These are phyloP conservation scores for Aspergillus asperescens DNA, from an alignment of 495 filamentous ascomycete species.

Conservation along the genomic window DNA sequence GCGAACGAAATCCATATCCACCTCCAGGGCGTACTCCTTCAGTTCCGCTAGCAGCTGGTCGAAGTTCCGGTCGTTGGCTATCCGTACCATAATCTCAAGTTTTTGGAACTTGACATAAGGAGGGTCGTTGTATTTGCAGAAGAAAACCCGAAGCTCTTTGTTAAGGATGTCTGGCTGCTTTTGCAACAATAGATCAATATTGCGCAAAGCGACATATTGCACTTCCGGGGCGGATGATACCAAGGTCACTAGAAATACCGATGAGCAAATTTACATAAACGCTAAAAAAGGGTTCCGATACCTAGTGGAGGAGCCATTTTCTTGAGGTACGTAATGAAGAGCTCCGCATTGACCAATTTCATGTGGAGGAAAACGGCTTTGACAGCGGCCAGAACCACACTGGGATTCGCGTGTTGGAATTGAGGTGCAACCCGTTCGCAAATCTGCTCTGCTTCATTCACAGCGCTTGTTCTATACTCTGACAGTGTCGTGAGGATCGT, in stretches of 20 bases:
- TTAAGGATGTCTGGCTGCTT: conserved; percentile 93
- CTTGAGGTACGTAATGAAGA: conserved; percentile 76
- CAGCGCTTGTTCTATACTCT: conserved; percentile 77
- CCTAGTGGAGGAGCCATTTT: conserved; percentile 98
- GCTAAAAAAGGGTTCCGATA: conserved; percentile 33
- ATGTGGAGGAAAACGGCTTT: conserved; percentile 98
- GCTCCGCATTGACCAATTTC: conserved; percentile 71
- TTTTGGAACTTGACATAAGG: conserved; percentile 97
- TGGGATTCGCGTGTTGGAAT: conserved; percentile 97
- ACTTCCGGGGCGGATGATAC: conserved; percentile 95
- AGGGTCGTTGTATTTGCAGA: conserved; percentile 99
- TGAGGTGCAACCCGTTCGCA: conserved; percentile 94
- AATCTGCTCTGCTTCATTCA: conserved; percentile 97
- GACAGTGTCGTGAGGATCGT: conserved; percentile 88
- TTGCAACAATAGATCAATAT: conserved; percentile 92
- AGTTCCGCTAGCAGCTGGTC: conserved; percentile 91
- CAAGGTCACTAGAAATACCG: conserved; percentile 64
- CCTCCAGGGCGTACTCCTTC: conserved; percentile 95
- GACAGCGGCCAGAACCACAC: conserved; percentile 92
- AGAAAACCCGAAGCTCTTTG: conserved; percentile 97
- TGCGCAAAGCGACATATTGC: conserved; percentile 92
- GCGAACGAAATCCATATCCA: conserved; percentile 98
- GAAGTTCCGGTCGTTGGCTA: conserved; percentile 95
- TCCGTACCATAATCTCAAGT: conserved; percentile 98
- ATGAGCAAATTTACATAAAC: conserved; percentile 10